Conservation (phyloP, 306 rosid genomes). For the Vigna mungo region DNA sequence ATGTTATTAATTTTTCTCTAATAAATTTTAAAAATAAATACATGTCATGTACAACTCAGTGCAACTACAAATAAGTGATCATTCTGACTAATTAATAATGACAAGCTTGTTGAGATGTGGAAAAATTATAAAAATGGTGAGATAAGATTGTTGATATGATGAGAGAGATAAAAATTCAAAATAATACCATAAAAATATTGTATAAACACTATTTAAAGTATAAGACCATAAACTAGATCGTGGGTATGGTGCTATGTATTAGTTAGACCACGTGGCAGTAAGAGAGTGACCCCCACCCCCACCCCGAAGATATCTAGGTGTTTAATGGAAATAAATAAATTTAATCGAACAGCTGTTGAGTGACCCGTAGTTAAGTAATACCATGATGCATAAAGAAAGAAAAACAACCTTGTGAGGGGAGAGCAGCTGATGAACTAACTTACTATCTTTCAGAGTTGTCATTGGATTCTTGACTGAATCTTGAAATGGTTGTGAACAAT, state of each 20-base stretch:
- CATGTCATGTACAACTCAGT: too few species aligned
- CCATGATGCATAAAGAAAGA: not conserved
- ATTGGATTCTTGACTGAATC: conserved; percentile 13
- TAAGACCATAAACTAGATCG: not conserved
- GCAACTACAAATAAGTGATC: too few species aligned
- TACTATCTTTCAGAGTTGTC: not conserved
- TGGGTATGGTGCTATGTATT: too few species aligned
- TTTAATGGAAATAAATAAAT: too few species aligned
- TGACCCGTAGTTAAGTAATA: too few species aligned
- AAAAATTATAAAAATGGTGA: not conserved
- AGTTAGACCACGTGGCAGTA: too few species aligned
- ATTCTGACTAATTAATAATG: too few species aligned
- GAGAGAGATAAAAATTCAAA: not conserved
- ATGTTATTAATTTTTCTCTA: too few species aligned
- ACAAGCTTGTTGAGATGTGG: not conserved
- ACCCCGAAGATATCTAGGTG: too few species aligned
- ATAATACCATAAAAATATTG: not conserved
- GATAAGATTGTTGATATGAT: not conserved
- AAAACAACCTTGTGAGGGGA: not conserved
- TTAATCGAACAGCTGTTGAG: too few species aligned
- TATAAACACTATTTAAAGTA: not conserved
- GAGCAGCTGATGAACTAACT: not conserved
- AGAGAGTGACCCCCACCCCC: too few species aligned
- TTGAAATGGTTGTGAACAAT: conserved; percentile 1
- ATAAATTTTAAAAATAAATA: too few species aligned